Conservation (phyloP, 2,329 filamentous ascomycete species). For the Trichoderma koningiopsis region DNA sequence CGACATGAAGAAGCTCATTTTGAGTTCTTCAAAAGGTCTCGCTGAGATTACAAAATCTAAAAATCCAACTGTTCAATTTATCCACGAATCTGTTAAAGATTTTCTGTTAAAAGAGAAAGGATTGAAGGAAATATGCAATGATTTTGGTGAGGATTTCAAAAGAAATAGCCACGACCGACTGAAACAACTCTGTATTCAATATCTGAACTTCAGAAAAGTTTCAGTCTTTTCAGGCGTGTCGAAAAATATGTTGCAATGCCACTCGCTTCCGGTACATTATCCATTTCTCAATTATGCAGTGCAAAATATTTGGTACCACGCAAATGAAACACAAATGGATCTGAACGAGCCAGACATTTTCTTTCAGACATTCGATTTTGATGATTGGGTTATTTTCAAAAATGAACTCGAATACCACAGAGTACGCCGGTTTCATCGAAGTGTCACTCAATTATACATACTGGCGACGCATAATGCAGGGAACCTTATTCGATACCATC, state of each 20-base stretch:
- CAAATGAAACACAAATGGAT: neutral
- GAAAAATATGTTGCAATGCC: too few species aligned
- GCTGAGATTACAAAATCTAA: constrained; percentile 40
- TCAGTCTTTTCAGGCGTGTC: too few species aligned
- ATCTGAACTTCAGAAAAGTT: too few species aligned
- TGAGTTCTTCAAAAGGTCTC: constrained; percentile 49
- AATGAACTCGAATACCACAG: neutral
- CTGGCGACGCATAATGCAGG: neutral
- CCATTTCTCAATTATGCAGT: neutral
- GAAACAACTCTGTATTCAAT: neutral
- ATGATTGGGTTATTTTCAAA: neutral
- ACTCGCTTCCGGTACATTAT: neutral
- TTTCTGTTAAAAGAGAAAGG: constrained; percentile 46
- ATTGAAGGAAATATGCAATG: constrained; percentile 23
- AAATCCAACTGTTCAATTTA: constrained; percentile 44
- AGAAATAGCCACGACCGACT: neutral
- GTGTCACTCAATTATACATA: neutral
- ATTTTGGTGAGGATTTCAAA: neutral
- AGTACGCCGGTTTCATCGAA: neutral
- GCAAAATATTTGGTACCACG: neutral
- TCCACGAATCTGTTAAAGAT: constrained; percentile 54
- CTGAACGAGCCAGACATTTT: neutral
- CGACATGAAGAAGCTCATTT: constrained; percentile 40
- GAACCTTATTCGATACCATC: neutral
- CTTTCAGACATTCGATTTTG: neutral